These are phyloP conservation scores for Tricholoma saponaceum DNA, from an alignment of 768 basidiomycete species.

Conservation along the genomic window DNA sequence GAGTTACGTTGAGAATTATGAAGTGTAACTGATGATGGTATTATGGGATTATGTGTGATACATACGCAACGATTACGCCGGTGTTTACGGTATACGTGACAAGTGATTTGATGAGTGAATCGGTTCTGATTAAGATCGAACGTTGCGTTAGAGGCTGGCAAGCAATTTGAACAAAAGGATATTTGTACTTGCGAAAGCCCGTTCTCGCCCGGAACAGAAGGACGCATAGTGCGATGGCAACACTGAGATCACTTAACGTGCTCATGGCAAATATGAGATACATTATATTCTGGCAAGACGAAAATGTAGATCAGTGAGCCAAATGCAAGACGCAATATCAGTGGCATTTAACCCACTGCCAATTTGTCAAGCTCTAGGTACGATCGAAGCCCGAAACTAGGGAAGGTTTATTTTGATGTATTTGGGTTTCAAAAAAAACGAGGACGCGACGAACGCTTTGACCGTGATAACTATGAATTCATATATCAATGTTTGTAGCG, in stretches of 20 bases:
- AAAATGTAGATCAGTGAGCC: conserved; percentile 3
- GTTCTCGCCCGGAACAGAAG: conserved; percentile 46
- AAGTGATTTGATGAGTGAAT: conserved; percentile 43
- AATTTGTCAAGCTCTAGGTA: conserved; percentile 33
- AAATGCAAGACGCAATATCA: neutral
- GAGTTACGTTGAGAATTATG: neutral
- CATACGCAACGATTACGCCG: conserved; percentile 42
- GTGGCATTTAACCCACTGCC: conserved; percentile 26
- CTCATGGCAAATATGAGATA: conserved; percentile 50
- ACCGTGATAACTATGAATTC: conserved; percentile 41
- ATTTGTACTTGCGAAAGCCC: conserved; percentile 41
- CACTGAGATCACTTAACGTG: conserved; percentile 46
- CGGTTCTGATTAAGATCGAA: conserved; percentile 33
- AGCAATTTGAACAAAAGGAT: neutral
- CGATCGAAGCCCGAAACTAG: conserved; percentile 35
- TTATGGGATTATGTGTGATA: conserved; percentile 1
- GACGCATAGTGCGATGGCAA: conserved; percentile 46
- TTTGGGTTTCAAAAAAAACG: neutral
- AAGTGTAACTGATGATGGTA: neutral
- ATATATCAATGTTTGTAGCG: neutral
- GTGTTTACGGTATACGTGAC: conserved; percentile 55
- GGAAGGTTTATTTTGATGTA: neutral
- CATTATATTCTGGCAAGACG: conserved; percentile 35
- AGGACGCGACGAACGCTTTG: conserved; percentile 39
- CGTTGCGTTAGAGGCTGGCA: neutral